phyloP scores from a whole-genome alignment of 176 grass and related monocot species.

The Saccharum officinarum region DNA sequence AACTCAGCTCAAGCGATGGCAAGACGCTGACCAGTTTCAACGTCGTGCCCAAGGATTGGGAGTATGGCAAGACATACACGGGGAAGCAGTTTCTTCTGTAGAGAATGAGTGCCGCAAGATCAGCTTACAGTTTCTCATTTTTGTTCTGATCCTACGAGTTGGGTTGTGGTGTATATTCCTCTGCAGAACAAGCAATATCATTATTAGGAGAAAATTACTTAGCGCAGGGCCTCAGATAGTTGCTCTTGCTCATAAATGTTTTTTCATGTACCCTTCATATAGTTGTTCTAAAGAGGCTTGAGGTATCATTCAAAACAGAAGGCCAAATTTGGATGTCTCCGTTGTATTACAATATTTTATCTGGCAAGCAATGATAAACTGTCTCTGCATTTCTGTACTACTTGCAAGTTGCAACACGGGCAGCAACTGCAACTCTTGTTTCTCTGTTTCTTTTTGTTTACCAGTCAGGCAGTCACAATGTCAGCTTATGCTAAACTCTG shows the following conservation, averaged over 20 bases:
- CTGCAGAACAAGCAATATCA: constrained; percentile 28
- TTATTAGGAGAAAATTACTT: constrained; percentile 33
- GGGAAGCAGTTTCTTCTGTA: constrained; percentile 97
- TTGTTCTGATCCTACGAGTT: constrained; percentile 40
- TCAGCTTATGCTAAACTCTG: background rate
- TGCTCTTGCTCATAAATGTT: background rate
- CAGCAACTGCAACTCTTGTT: background rate
- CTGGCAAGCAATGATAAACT: background rate
- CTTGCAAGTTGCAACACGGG: background rate
- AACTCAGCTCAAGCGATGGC: constrained; percentile 77
- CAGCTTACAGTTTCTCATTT: constrained; percentile 37
- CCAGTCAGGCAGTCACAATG: background rate
- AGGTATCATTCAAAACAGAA: constrained; percentile 34
- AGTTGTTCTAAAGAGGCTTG: constrained; percentile 20
- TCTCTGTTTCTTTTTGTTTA: background rate
- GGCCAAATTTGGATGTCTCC: background rate
- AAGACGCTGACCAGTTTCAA: constrained; percentile 71
- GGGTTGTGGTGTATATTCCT: constrained; percentile 51
- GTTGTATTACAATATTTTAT: background rate
- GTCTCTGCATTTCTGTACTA: background rate
- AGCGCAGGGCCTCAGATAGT: constrained; percentile 32
- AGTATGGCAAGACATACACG: constrained; percentile 68
- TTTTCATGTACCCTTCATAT: constrained; percentile 28
- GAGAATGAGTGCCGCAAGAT: constrained; percentile 23
- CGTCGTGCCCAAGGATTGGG: constrained; percentile 83